Conservation (phyloP, 805 yeast species). For the Kazachstania psychrophila region DNA sequence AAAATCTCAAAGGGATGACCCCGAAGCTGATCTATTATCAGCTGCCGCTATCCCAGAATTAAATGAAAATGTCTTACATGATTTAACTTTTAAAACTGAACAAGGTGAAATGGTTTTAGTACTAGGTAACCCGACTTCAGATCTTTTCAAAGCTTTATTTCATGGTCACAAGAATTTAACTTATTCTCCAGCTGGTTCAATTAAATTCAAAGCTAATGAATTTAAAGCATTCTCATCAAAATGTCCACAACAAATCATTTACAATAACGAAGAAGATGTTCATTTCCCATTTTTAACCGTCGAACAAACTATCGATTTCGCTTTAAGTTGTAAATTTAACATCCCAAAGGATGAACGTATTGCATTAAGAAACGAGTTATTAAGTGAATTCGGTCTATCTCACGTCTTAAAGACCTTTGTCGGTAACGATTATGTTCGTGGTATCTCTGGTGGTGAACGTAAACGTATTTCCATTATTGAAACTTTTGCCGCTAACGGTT, state of each 20-base stretch:
- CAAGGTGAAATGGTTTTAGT: conserved; percentile 24
- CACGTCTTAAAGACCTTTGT: conserved; percentile 51
- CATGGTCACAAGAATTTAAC: conserved; percentile 13
- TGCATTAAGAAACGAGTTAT: conserved; percentile 20
- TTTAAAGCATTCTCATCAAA: conserved; percentile 11
- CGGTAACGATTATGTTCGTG: conserved; percentile 54
- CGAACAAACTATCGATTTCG: conserved; percentile 47
- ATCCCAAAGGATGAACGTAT: conserved; percentile 21
- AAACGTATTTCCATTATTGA: conserved; percentile 59
- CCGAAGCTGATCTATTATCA: neutral
- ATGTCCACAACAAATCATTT: conserved; percentile 23
- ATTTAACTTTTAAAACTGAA: conserved; percentile 17
- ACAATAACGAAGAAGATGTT: conserved; percentile 45
- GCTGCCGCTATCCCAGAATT: conserved; percentile 1
- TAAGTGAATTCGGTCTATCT: conserved; percentile 35
- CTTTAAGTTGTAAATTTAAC: conserved; percentile 38
- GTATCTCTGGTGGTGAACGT: conserved; percentile 62
- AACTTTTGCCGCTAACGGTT: conserved; percentile 38
- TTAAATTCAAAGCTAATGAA: conserved; percentile 18
- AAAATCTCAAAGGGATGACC: neutral
- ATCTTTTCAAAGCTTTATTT: conserved; percentile 17
- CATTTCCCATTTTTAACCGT: conserved; percentile 51
- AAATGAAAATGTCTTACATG: conserved; percentile 5
- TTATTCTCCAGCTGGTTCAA: conserved; percentile 16
- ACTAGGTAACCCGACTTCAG: conserved; percentile 21